Evolutionary conservation across 2,329 filamentous ascomycete species (phyloP).

Genomic region (Pseudocercospora vitis): DNA sequence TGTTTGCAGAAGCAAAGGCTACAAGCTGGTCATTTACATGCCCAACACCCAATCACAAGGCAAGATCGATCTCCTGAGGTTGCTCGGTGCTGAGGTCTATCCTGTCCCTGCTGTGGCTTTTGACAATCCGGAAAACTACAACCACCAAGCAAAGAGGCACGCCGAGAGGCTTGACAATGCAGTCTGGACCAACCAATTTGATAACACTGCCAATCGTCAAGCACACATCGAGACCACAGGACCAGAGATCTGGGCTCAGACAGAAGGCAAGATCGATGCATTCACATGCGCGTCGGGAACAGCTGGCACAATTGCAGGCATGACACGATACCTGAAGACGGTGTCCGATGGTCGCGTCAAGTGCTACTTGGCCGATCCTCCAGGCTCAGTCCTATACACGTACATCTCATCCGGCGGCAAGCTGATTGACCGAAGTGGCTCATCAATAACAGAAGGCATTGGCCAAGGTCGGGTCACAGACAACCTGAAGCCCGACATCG

Average conservation of each 20-base stretch:
- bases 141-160: conserved; percentile 89
- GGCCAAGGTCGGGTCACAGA: conserved; percentile 96
- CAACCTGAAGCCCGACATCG: conserved; percentile 83
- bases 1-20: conserved; percentile 88
- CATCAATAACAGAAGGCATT: conserved; percentile 95
- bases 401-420: conserved; percentile 86
- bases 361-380: conserved; percentile 88
- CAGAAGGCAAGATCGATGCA: conserved; percentile 78
- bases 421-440: conserved; percentile 75
- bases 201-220: conserved; percentile 89
- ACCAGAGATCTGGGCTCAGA: conserved; percentile 96
- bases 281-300: conserved; percentile 97
- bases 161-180: conserved; percentile 84
- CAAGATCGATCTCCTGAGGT: conserved; percentile 88
- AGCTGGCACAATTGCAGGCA: conserved; percentile 84
- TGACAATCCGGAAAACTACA: conserved; percentile 95
- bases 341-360: conserved; percentile 75
- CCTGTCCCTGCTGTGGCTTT: conserved; percentile 94
- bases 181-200: conserved; percentile 99
- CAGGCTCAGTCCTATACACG: conserved; percentile 87
- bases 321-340: conserved; percentile 85
- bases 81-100: conserved; percentile 92
- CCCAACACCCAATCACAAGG: conserved; percentile 97
- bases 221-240: conserved; percentile 97
- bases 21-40: conserved; percentile 99